phyloP scores from a whole-genome alignment of 2,329 filamentous ascomycete genomes.

The Ceratocystis cubensis region DNA sequence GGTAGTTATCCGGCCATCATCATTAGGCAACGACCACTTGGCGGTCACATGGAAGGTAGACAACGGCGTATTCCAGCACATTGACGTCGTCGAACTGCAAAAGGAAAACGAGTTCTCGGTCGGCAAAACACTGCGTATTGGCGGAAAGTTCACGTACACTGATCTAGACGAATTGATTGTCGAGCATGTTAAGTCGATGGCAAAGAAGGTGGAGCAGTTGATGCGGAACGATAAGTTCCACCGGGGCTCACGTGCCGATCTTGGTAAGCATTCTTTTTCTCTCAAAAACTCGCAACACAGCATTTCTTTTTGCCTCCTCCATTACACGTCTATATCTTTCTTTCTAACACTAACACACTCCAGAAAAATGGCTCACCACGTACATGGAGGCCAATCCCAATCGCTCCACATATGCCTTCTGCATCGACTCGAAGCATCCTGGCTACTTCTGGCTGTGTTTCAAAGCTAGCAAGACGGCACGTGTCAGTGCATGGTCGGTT shows the following conservation, averaged over 20 bases:
- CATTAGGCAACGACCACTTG: constrained; percentile 87
- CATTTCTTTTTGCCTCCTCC: too few species aligned
- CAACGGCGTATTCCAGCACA: constrained; percentile 91
- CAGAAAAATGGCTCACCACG: constrained; percentile 89
- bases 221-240: constrained; percentile 92
- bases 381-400: constrained; percentile 95
- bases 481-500: constrained; percentile 67
- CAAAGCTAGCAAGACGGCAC: constrained; percentile 70
- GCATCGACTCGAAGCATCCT: constrained; percentile 79
- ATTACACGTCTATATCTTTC: not conserved
- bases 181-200: constrained; percentile 95
- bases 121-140: constrained; percentile 72
- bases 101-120: constrained; percentile 96
- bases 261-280: constrained; percentile 49
- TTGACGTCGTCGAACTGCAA: constrained; percentile 90
- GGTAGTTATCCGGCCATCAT: constrained; percentile 88
- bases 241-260: constrained; percentile 62
- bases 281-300: too few species aligned
- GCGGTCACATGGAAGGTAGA: constrained; percentile 97
- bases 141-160: constrained; percentile 78
- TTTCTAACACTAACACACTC: constrained; percentile 22
- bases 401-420: constrained; percentile 89
- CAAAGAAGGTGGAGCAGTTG: constrained; percentile 92
- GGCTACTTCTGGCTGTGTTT: constrained; percentile 96
- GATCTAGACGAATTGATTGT: constrained; percentile 97